phyloP scores from a whole-genome alignment of 2,329 filamentous ascomycete species.

The Rosellinia necatrix region DNA sequence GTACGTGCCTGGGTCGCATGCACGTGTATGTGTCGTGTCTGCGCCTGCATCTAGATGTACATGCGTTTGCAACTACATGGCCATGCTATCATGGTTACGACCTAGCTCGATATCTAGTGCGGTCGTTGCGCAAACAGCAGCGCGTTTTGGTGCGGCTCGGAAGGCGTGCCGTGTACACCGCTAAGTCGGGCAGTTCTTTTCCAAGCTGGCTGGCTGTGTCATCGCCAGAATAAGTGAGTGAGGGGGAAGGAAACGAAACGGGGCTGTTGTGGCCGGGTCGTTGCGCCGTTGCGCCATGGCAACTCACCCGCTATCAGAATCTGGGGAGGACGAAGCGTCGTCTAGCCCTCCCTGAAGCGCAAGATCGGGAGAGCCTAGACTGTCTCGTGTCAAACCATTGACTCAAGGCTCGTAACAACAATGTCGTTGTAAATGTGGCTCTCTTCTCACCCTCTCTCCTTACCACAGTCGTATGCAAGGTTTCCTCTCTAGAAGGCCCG shows the following conservation, averaged over 20 bases:
- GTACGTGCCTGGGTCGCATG: conserved; percentile 14
- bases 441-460: neutral
- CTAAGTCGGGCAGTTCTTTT: conserved; percentile 31
- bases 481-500: conserved; percentile 32
- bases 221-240: neutral
- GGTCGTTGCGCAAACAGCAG: conserved; percentile 38
- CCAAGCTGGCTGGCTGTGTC: conserved; percentile 28
- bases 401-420: conserved; percentile 25
- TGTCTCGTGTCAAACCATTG: conserved; percentile 17
- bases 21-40: conserved; percentile 15
- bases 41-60: conserved; percentile 19
- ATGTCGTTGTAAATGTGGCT: conserved; percentile 30
- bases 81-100: conserved; percentile 15
- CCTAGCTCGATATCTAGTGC: conserved; percentile 24
- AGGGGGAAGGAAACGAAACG: conserved; percentile 1
- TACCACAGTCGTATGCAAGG: conserved; percentile 18
- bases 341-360: neutral
- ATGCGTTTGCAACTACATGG: conserved; percentile 8
- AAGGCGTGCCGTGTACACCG: conserved; percentile 24
- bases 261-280: neutral
- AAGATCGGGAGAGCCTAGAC: neutral
- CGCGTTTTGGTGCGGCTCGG: conserved; percentile 31
- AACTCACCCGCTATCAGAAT: neutral
- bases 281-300: conserved; percentile 1
- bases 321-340: neutral